Conservation (phyloP, 2,329 filamentous ascomycete species). For the Monosporascus sp. region DNA sequence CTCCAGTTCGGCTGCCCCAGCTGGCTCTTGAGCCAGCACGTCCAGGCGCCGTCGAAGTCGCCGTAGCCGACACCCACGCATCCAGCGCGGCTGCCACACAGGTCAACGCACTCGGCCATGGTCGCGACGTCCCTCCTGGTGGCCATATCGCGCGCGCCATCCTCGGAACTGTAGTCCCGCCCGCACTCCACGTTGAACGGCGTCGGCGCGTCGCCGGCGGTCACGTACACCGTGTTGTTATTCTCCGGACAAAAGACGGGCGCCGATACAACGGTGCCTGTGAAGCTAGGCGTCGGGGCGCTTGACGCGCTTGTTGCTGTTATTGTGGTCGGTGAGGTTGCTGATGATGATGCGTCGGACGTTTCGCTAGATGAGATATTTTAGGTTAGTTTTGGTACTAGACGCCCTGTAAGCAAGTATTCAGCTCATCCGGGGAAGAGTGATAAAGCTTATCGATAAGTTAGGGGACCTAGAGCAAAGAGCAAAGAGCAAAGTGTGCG, state of each 20-base stretch:
- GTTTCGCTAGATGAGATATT: background rate
- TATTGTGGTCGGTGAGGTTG: conserved; percentile 1
- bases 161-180: conserved; percentile 13
- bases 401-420: no score
- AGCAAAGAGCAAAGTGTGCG: background rate
- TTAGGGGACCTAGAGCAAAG: background rate
- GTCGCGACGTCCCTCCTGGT: conserved; percentile 5
- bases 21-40: conserved; percentile 16
- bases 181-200: conserved; percentile 19
- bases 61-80: conserved; percentile 18
- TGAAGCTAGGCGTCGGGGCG: conserved; percentile 13
- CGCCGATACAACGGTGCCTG: conserved; percentile 5
- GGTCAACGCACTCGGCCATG: conserved; percentile 15
- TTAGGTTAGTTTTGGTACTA: background rate
- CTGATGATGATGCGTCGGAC: background rate
- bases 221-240: conserved; percentile 16
- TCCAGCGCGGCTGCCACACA: conserved; percentile 5
- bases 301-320: conserved; percentile 5
- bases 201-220: conserved; percentile 7
- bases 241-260: conserved; percentile 13
- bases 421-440: no score
- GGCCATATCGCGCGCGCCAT: conserved; percentile 9
- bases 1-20: conserved; percentile 14
- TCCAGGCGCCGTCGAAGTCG: conserved; percentile 3
- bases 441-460: background rate